A percentile compares a stretch with the other conserved stretches of the same genome.
These are phyloP conservation scores for Sporothrix brunneoviolacea DNA, from an alignment of 2,329 filamentous ascomycete species.

Conservation along the genomic window DNA sequence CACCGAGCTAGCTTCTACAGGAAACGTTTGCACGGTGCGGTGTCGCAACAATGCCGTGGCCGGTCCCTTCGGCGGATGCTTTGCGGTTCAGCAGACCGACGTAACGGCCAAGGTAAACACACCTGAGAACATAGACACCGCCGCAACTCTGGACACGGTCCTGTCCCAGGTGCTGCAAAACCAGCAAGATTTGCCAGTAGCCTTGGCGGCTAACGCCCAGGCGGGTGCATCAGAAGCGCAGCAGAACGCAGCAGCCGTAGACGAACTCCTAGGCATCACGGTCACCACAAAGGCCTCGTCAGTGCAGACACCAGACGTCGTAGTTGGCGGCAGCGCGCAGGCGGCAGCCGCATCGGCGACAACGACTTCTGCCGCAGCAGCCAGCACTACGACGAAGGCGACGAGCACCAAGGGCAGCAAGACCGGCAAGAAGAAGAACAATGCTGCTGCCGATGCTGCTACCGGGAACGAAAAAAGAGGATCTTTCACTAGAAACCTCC, in stretches of 20 bases:
- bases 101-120: slow-evolving; percentile 34
- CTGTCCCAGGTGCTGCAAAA: slow-evolving; percentile 44
- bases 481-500: too few species aligned
- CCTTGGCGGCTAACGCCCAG: slow-evolving; percentile 7
- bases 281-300: slow-evolving; percentile 4
- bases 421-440: too few species aligned
- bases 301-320: slow-evolving; percentile 1
- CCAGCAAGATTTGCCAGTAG: slow-evolving; percentile 32
- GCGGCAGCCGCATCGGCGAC: too few species aligned
- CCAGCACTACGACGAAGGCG: too few species aligned
- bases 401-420: too few species aligned
- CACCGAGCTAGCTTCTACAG: slow-evolving; percentile 40
- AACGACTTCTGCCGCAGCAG: too few species aligned
- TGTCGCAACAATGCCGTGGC: slow-evolving; percentile 50
- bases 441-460: too few species aligned
- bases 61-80: slow-evolving; percentile 42
- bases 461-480: too few species aligned
- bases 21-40: slow-evolving; percentile 52
- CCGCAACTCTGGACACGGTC: slow-evolving; percentile 37
- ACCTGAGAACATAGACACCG: slow-evolving; percentile 35
- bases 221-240: not conserved
- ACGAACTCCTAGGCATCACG: slow-evolving; percentile 2
- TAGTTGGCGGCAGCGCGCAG: too few species aligned
- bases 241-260: slow-evolving; percentile 1
- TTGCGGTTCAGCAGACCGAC: slow-evolving; percentile 50